Base-by-base conservation (phyloP, 352 stramenopile genomes). In the Globisporangium recalcitrans region DNA sequence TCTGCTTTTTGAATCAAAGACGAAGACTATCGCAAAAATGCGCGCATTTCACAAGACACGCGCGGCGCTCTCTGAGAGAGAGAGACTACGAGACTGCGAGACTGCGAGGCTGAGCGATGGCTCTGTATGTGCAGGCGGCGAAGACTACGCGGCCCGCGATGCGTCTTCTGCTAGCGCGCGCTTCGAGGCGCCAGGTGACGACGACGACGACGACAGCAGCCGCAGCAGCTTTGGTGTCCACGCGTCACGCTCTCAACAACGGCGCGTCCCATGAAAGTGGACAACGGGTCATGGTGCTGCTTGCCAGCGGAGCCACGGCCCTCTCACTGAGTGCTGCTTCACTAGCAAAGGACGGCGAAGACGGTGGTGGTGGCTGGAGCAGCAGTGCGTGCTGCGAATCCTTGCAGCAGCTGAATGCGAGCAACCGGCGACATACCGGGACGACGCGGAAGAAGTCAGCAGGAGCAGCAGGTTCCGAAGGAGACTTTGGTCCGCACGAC, bases 391-490 rank as follows among this genome's bases (percentile, higher is more conserved):
- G 22, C 22, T 65, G 60, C 16, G 60, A 65, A 32, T 16, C 40
- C 14, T 47, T 65, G 36, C 48, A 56, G 46, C 58, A 11, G 8
- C 36, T 64, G 10, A 34, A 53, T 14, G 16, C 49, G 26, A 58
- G 19, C 26, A 58, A 31, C 5, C 58, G 58, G 19, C 34, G 58
- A 24, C 48, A 58, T 16, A 58, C 58, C 4, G 58, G 44, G 69
- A 68, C 27, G 58, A 72, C 47, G 29, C 19, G 67, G 53, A 64
- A 64, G 22, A 54, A 38, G 49, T 3, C 13, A 55, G 46, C n/a
- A 38, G 46, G 13, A 21, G 36, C 29, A 22, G 10, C n/a, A 34
- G 27, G 14, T 14, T 16, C 22, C 24, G 11, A 10, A 21, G 14
- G 4, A 46, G 29, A 62, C 19, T 56, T 24, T 19, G 26, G 29